These are phyloP conservation scores for Alternaria consortialis DNA, from an alignment of 2,329 filamentous ascomycete genomes.

Conservation along the genomic window DNA sequence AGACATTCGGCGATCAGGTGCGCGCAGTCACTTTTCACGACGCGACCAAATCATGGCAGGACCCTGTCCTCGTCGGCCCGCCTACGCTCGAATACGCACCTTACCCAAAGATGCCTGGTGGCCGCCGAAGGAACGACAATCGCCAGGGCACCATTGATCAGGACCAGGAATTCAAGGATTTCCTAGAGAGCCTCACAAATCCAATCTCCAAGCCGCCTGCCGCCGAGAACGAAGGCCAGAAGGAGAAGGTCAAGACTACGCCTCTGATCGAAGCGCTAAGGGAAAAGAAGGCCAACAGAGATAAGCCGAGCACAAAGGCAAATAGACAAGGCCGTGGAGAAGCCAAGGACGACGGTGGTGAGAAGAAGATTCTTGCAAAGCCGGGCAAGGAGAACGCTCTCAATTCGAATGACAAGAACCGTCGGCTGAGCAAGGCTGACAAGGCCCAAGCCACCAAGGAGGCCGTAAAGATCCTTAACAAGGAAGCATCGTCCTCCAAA, in stretches of 20 bases:
- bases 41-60: constrained; percentile 77
- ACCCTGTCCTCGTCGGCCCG: constrained; percentile 76
- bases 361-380: constrained; percentile 50
- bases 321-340: constrained; percentile 68
- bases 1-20: constrained; percentile 74
- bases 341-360: constrained; percentile 68
- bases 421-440: constrained; percentile 55
- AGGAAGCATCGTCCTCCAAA: constrained; percentile 52
- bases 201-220: constrained; percentile 65
- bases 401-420: constrained; percentile 50
- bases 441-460: constrained; percentile 73
- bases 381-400: constrained; percentile 43
- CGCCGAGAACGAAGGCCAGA: constrained; percentile 62
- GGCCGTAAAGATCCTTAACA: constrained; percentile 66
- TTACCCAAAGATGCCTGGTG: constrained; percentile 82
- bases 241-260: constrained; percentile 77
- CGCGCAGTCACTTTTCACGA: constrained; percentile 78
- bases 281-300: constrained; percentile 86
- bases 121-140: constrained; percentile 78
- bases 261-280: constrained; percentile 89
- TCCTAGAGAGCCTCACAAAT: constrained; percentile 87
- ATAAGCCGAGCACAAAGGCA: constrained; percentile 62
- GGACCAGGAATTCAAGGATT: constrained; percentile 93
- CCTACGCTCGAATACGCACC: constrained; percentile 83
- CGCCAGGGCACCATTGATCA: constrained; percentile 96